These are phyloP conservation scores for Aureobasidium zeae DNA, from an alignment of 2,329 filamentous ascomycete species.

Conservation along the genomic window DNA sequence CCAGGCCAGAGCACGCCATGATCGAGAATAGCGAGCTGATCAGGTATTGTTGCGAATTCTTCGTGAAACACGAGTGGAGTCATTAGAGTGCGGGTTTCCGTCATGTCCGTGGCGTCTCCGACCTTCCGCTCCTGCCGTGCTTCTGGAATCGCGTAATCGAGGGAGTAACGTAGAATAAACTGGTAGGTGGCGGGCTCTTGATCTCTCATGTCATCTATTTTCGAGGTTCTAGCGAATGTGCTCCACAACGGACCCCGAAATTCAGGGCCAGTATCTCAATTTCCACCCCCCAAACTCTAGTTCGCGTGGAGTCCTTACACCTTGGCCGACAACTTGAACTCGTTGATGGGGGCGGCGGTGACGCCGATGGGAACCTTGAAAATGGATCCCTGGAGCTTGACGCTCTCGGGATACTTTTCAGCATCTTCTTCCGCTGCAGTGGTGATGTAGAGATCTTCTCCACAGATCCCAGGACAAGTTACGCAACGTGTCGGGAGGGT, in stretches of 20 bases:
- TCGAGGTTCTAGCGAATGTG: not conserved
- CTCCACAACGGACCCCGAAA: not conserved
- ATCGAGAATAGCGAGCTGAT: not conserved
- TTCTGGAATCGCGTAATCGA: too few species aligned
- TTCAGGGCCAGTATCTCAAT: not conserved
- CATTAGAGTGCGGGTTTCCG: not conserved
- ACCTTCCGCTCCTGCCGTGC: not conserved
- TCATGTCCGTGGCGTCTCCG: slow-evolving; percentile 2
- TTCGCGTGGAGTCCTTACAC: slow-evolving; percentile 8
- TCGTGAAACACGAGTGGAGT: not conserved
- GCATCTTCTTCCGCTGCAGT: slow-evolving; percentile 61
- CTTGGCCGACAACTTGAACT: slow-evolving; percentile 45
- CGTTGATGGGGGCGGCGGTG: slow-evolving; percentile 52
- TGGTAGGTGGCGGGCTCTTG: not conserved
- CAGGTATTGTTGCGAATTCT: slow-evolving; percentile 1
- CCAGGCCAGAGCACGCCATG: slow-evolving; percentile 5
- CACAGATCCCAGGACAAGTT: slow-evolving; percentile 74
- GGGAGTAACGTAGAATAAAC: too few species aligned
- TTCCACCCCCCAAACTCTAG: not conserved
- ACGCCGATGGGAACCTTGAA: slow-evolving; percentile 72
- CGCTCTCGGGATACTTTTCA: slow-evolving; percentile 52
- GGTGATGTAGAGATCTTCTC: slow-evolving; percentile 67
- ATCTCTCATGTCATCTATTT: slow-evolving; percentile 2
- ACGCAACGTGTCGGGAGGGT: slow-evolving; percentile 67
- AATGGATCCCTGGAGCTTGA: slow-evolving; percentile 57